These are phyloP conservation scores for Amaranthus tricolor DNA, from an alignment of 179 eudicot species.

Conservation along the genomic window DNA sequence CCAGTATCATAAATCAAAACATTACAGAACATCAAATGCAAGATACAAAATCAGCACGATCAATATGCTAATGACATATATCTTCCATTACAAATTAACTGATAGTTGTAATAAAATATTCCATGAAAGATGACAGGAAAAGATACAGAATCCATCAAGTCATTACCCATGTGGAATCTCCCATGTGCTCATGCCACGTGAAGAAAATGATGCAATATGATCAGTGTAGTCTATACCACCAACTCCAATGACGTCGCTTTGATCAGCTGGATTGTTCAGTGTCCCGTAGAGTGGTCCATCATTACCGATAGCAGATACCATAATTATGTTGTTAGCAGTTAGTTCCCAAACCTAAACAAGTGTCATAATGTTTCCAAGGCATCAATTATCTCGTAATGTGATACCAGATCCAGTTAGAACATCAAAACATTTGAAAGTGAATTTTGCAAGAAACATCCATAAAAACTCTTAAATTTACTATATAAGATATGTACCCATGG, in stretches of 20 bases:
- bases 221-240: conserved; percentile 97
- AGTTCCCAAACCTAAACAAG: conserved; percentile 86
- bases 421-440: not conserved
- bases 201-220: conserved; percentile 95
- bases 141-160: not conserved
- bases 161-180: conserved; percentile 98
- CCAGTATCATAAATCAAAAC: no score
- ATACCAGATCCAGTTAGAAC: conserved; percentile 12
- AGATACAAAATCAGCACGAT: not conserved
- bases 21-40: not conserved
- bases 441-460: not conserved
- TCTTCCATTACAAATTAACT: conserved; percentile 10
- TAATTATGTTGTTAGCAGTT: conserved; percentile 91
- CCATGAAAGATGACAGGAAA: not conserved
- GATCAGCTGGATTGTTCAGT: conserved; percentile 96
- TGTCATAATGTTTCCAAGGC: not conserved
- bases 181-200: conserved; percentile 99
- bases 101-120: not conserved
- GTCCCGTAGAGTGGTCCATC: conserved; percentile 99
- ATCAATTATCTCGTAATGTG: not conserved
- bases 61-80: not conserved
- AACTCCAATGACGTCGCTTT: conserved; percentile 99
- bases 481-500: not conserved
- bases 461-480: not conserved
- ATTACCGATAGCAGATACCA: conserved; percentile 99